Evolutionary conservation across 805 yeast species (phyloP).

Genomic region (Wickerhamomyces alni): DNA sequence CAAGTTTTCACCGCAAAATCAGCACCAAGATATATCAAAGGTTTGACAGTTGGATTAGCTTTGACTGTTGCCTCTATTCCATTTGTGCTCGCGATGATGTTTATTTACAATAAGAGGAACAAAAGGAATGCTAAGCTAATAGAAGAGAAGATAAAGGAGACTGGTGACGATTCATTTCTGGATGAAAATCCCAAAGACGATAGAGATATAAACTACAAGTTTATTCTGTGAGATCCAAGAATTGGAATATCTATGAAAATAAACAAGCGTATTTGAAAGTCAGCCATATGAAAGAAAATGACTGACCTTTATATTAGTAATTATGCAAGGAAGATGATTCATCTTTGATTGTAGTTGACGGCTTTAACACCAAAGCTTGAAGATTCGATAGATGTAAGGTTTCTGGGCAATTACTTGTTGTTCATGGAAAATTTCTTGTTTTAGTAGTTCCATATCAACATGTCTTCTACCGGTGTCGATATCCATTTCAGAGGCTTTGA

Average conservation of each 20-base stretch:
- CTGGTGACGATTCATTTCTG: constrained; percentile 5
- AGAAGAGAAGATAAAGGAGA: constrained; percentile 7
- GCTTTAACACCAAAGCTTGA: constrained; percentile 40
- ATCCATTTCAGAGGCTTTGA: constrained; percentile 46
- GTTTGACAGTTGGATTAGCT: constrained; percentile 21
- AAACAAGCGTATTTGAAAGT: too few species aligned
- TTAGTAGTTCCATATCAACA: constrained; percentile 43
- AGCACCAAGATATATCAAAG: constrained; percentile 34
- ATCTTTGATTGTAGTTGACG: background rate
- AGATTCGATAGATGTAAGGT: constrained; percentile 40
- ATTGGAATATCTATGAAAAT: background rate
- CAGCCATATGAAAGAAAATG: too few species aligned
- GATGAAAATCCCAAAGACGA: constrained; percentile 20
- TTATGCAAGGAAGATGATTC: background rate
- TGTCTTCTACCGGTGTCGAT: constrained; percentile 59
- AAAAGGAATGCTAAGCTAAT: constrained; percentile 9
- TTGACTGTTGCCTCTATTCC: constrained; percentile 20
- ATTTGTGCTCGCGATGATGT: constrained; percentile 14
- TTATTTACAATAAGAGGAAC: constrained; percentile 13
- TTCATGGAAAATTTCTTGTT: constrained; percentile 49
- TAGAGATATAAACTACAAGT: constrained; percentile 15
- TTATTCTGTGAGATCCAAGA: constrained; percentile 3
- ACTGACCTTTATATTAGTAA: background rate
- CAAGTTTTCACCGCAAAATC: constrained; percentile 30
- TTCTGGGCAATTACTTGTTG: constrained; percentile 31